Evolutionary conservation across 1,284 basidiomycete species (phyloP), one percentile per base, ranked within the genome.

Genomic region (Pisolithus thermaeus): DNA sequence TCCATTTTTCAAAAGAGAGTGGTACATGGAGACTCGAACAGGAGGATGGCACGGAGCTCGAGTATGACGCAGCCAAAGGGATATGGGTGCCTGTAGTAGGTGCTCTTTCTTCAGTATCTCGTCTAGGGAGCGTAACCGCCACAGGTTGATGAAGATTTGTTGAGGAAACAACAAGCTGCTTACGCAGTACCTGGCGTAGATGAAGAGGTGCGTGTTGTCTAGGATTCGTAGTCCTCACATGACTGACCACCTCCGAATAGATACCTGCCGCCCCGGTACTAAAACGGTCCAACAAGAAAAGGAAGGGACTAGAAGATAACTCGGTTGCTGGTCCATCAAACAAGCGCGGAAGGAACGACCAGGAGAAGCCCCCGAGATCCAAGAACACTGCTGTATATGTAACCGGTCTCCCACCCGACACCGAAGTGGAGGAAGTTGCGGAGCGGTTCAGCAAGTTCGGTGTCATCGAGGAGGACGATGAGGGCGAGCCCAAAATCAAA

Each of bases 301-400:
- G 89, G 56, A 92, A 92, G 67, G 80, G 83, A 54, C 81, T 79
- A 16, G 80, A 81, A 57, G 87, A 92, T 62, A 87, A 85, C 65
- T 88, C 84, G 1, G 82, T 82, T 30, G 61, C 74, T 2, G 78
- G 74, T 0, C 75, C 78, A 4, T 79, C 83, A 44, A 78, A 73
- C 54, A 90, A 90, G 70, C 81, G 84, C 39, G 80, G 84, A 54
- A 80, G 80, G 60, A 74, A 70, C 49, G 75, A 77, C 52, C 74
- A 73, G 42, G 68, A 71, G 12, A 74, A 78, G 38, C 69, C 71
- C 4, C 59, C 69, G 11, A 84, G 82, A 61, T 85, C 85, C 40
- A 90, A 92, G 67, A 93, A 95, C 66, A 99, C 96, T 0, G 93
- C 93, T 1, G 83, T 99, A 38, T 99, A 90, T 71, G 86, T 99